Evolutionary conservation across 2,329 filamentous ascomycete genomes (phyloP), one percentile per base, ranked within the genome.

Genomic region (Lasiodiplodia sp.): DNA sequence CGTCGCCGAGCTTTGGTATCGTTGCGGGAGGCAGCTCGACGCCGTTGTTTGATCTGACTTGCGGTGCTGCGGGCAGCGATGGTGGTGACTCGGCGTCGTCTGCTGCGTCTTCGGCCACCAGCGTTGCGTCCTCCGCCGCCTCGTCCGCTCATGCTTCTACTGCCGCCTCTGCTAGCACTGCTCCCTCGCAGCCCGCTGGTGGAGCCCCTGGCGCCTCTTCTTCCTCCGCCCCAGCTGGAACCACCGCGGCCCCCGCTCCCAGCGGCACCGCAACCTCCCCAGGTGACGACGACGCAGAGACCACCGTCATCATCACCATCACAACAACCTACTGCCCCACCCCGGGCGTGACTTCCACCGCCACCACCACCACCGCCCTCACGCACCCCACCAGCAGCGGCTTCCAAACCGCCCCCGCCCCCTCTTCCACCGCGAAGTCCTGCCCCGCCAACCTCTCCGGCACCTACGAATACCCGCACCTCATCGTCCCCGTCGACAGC

Each of bases 1-100:
- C 90, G 40, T 87, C 83, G 80, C 90, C 91, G 52, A 89, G 86
- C 77, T 95, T 94, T 74, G 91, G 92, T 68, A 82, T 95, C 72
- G 82, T 92, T 67, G 74, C 71, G n/a, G 75, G 78, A 65, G 73
- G 77, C 11, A 70, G 72, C 70, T 75, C 78, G 1, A 70, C 71
- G 23, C 77, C 78, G 2, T 40, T 78, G 64, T 81, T 77, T 53
- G 76, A 79, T 69, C 67, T 81, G 53, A 75, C 77, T 10, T 81
- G 79, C 72, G 72, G 72, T 14, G 51, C 31, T 6, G 31, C 68
- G 10, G 28, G 11, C 55, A 16, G 25, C n/a, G 55, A 57, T 18
- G 31, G 28, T 21, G 18, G 52, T 0, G 66, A 53, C 71, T 66
- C 69, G 69, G 11, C 66, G 72, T 53, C 40, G 75, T 25, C 55